Evolutionary conservation across 495 filamentous ascomycete genomes (phyloP), one percentile per base, ranked within the genome.

Genomic region (Entonaema liquescens): DNA sequence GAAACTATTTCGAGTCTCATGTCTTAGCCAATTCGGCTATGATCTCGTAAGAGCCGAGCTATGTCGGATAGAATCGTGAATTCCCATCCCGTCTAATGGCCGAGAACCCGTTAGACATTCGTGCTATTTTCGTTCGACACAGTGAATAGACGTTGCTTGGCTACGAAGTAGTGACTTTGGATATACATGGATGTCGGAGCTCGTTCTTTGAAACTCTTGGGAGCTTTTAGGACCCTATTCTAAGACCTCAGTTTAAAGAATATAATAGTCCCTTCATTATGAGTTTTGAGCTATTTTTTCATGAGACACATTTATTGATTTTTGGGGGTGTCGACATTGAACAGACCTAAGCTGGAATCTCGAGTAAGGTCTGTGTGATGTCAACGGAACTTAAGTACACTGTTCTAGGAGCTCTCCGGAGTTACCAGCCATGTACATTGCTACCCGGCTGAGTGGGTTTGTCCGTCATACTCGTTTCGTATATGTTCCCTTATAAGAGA

Each of bases 81-180:
- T 62, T 62, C 53, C 53, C 47, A 36, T 53, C 17, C 70, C 70
- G 70, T 65, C 44, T 50, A 31, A 36, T 49, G 65, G 17, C 70
- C 70, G 70, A 69, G 70, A 66, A 66, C 70, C 70, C 70, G 70
- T 73, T 65, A 6, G 65, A 73, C 70, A 59, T 73, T 73, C 70
- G 70, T 73, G 70, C 65, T 26, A 40, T 68, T 73, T 66, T 73
- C 65, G 65, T 66, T 49, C n/a, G 15, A 40, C 70, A 73, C 70
- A 66, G 62, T 69, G 57, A 54, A 23, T 35, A 68, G 52, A 60
- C 52, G 44, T 57, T 62, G 17, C 56, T 73, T 65, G 70, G 70
- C 38, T 65, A 50, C 66, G 67, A 50, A 11, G 56, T 42, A 68
- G 70, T 73, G 65, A 69, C 61, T 61, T 73, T 15, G 42, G 36